A percentile compares a stretch with the other conserved stretches of the same genome.
Evolutionary conservation across 2,329 filamentous ascomycete species (phyloP).

Genomic region (Pleoardoris graminearum): DNA sequence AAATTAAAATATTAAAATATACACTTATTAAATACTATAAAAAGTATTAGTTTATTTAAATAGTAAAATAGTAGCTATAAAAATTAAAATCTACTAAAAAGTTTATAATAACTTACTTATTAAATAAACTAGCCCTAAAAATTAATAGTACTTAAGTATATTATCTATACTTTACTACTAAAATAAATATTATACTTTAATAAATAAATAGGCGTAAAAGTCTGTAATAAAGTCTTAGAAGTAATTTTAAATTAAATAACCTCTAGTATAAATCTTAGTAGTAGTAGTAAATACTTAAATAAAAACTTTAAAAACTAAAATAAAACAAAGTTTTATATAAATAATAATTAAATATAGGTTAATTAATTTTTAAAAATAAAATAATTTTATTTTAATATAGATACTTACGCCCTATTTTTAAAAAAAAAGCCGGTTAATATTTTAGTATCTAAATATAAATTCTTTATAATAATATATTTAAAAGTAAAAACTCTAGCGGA

Average conservation of each 20-base stretch:
- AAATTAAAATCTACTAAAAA: too few species aligned
- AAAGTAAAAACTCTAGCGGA: conserved; percentile 45
- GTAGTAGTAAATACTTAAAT: too few species aligned
- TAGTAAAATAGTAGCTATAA: conserved; percentile 32
- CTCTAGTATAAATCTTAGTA: too few species aligned
- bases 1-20: too few species aligned
- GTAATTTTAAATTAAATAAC: too few species aligned
- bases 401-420: conserved; percentile 41
- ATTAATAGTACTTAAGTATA: conserved; percentile 49
- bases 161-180: conserved; percentile 49
- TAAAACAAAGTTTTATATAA: conserved; percentile 48
- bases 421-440: too few species aligned
- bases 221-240: too few species aligned
- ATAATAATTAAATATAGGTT: conserved; percentile 50
- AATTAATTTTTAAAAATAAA: conserved; percentile 33
- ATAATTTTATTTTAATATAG: conserved; percentile 46
- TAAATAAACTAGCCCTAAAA: conserved; percentile 49
- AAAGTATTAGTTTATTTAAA: too few species aligned
- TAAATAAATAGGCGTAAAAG: too few species aligned
- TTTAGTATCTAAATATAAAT: too few species aligned
- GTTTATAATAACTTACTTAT: conserved; percentile 46
- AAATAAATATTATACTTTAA: too few species aligned
- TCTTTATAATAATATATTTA: conserved; percentile 45
- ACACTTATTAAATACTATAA: too few species aligned
- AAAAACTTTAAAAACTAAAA: conserved; percentile 49